Base-by-base conservation (phyloP, 1,284 basidiomycete genomes). In the Peniophora sp. region DNA sequence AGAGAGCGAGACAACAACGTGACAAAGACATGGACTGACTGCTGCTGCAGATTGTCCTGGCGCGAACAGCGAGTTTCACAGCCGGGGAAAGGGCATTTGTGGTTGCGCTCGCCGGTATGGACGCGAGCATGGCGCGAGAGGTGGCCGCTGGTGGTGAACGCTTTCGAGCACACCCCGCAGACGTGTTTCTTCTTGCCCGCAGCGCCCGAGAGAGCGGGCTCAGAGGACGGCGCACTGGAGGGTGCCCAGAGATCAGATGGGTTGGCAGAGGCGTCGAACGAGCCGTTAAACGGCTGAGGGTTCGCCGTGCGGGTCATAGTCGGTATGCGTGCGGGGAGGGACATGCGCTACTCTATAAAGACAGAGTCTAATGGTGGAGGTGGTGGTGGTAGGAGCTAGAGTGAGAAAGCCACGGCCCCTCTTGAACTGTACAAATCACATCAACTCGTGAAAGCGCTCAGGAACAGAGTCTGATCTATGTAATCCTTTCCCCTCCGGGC, bases 101-200 rank as follows among this genome's bases (percentile, higher is more conserved):
- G 85, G 66, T 88, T 88, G 52, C 84, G 71, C 61, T 89, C 85
- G 49, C 89, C 88, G 8, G 89, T 92, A 68, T 92, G 89, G 11
- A 91, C 81, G 49, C 87, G 75, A 22, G 84, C 78, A 64, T 92
- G 89, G 47, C 89, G 77, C 0, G 89, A 85, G 19, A 92, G 79
- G 61, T 92, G 90, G 32, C 89, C 89, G 59, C 82, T 85, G 43
- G 89, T 92, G 49, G 86, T 89, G 67, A 92, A 92, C 1, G 79
- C 67, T 58, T 74, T 73, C 22, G 67, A 60, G 64, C 77, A 79
- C 8, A 68, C 69, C 11, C 62, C 61, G 59, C 77, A 79, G 35
- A 71, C 64, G 58, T 77, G 74, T 49, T 68, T 74, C 57, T 69
- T 70, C 57, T 65, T 67, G 39, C 49, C 51, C 16, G 54, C 22